Base-by-base conservation (phyloP, 352 stramenopile species). In the Phytophthora hibernalis region DNA sequence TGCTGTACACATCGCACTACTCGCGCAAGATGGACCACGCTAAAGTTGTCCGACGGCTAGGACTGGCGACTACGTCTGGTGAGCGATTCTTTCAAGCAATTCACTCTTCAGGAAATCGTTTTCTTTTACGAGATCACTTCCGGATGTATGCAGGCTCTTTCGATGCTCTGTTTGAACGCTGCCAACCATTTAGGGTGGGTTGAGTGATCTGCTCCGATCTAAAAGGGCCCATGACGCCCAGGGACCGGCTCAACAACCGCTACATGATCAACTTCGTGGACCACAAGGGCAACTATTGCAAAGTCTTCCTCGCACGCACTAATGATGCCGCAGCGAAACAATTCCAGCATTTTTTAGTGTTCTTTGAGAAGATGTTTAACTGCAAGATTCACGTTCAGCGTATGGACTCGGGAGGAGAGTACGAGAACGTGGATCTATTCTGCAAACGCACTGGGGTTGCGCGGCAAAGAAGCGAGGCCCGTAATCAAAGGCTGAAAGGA, bases 401-500 rank as follows among this genome's bases (percentile, higher is more conserved):
- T 0, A 66, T 52, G 0, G 55, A 80, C 44, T 60, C 52, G 0
- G 69, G 70, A 0, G 63, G 61, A 0, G 65, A 83, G 49, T 81
- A 74, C 28, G 0, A n/a, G 10, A 72, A 70, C 28, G 50, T 71
- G 0, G 64, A 77, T 4, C 42, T 77, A 0, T 77, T 79, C 22
- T 79, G 76, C 31, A 55, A 65, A 11, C 1, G 37, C 1, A 68
- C 50, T 0, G 68, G 68, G 0, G 55, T 81, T 0, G 45, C 26
- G 1, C 20, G 76, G 0, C 61, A 83, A 8, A 7, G 42, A 0
- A 66, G 51, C 0, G 64, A 83, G n/a, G 61, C 61, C 0, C 24
- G 47, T 0, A 80, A 79, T 13, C 48, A 72, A 81, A 83, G 37
- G 68, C 61, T 1, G 72, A 77, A 6, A 2, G 33, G 7, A n/a